Evolutionary conservation across 345 rosid species (phyloP), one percentile per base, ranked within the genome.

Genomic region (Eucalyptus marginata): DNA sequence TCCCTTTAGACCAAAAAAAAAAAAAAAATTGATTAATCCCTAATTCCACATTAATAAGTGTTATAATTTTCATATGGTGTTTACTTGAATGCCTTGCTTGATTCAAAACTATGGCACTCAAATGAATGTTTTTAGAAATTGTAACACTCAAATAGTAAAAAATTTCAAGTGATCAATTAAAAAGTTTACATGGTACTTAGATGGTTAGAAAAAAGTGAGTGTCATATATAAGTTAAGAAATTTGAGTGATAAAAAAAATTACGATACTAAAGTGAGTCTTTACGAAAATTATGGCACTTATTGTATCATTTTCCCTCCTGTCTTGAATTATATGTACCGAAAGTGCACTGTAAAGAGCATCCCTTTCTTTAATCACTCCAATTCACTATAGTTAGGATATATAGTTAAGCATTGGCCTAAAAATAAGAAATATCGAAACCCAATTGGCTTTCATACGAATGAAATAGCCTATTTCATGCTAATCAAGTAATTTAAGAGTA

Each of bases 261-360:
- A 20, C 0, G 4, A 0, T 3, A 20, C 0, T 3, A 0, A 52
- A 52, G 1, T 52, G 25, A 52, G 10, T 52, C 10, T 52, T 52
- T 7, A 52, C 1, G 0, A 20, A 52, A 52, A 52, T 20, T 52
- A 20, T 1, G 0, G 0, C 10, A 52, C 10, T 52, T 52, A 8
- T 20, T 20, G 4, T 52, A 52, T 52, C 58, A 52, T 20, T 52
- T 52, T 52, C 58, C 58, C 58, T 18, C 56, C 7, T 17, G 10
- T 52, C 10, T 52, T 52, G 58, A 29, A 76, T 76, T 25, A 40
- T 10, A 25, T 36, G 12, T 36, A 5, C 24, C 5, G 0, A 76
- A 20, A 25, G 47, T 3, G 2, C 29, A 20, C 12, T 2, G 5
- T 68, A 31, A 31, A 66, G 81, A 18, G 81, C 46, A 12, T 6